Base-by-base conservation (phyloP, 2,329 filamentous ascomycete species). In the Fusarium subglutinans region DNA sequence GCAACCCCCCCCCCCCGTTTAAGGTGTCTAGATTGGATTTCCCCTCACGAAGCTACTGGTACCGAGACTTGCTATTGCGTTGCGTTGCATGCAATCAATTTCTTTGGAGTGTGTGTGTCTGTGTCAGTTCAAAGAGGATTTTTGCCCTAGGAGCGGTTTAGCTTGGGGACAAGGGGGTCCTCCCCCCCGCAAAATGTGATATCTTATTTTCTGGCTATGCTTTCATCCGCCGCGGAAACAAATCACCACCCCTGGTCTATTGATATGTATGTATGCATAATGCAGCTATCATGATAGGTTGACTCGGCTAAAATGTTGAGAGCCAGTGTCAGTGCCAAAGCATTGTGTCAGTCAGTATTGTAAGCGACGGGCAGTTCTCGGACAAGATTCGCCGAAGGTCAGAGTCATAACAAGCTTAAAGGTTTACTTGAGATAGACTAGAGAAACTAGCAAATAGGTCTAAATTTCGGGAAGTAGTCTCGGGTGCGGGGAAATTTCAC, bases 131-230 rank as follows among this genome's bases (percentile, higher is more conserved):
- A 47, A 26, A 30, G 53, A 55, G 60, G 60, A 55, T 56, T 63
- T 73, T 71, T 56, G 44, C 60, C 61, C 43, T 63, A 67, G 57
- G 47, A 61, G 58, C 38, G 47, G 58, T 59, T 59, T 59, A 59
- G 43, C 55, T 37, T 58, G 57, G 13, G 58, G 18, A 18, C 59
- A 58, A 37, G 50, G 40, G 50, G 50, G 33, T 3, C 33, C 30
- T 14, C 18, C 55, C 71, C 71, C 72, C 72, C 72, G 71, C 71
- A 67, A 69, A 58, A 74, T 74, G 63, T 60, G 62, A 72, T 60
- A 58, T 69, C 37, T 33, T 37, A 30, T 63, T 35, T 48, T 44
- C 55, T 51, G 38, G 28, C 43, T 50, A 47, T 63, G 40, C 35
- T 48, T 69, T 69, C 64, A 69, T 44, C 64, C 66, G 45, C 28